Base-by-base conservation (phyloP, 192 early-diverging fungal species). In the Thoreauomyces humboldtii region DNA sequence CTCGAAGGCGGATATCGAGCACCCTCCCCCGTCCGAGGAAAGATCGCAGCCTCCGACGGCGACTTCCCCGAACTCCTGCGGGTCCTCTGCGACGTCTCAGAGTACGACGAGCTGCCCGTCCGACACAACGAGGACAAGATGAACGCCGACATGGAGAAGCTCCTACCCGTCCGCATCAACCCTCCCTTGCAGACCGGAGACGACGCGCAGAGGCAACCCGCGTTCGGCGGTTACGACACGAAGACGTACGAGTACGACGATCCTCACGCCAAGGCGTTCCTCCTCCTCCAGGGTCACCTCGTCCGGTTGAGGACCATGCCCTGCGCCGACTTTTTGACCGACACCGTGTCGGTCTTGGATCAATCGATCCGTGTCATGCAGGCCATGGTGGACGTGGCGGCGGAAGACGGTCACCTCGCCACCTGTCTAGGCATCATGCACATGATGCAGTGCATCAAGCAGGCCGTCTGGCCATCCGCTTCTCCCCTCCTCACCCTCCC, bases 121-220 rank as follows among this genome's bases (percentile, higher is more conserved):
- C 84, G 96, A 1, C 94, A 95, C 68, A 94, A 96, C 70, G 97
- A 99, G 63, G 94, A 99, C 70, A 52, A 91, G 38, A 73, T 92
- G 50, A 96, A 97, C 77, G 78, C 79, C 33, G 89, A 92, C 47
- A 75, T 97, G 15, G 91, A 92, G 61, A 79, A 81, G 31, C 64
- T 78, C 28, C 68, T 96, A 17, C 91, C 89, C 0, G 79, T 86
- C 59, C 70, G 85, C 4, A 79, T 94, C 11, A 46, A 46, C n/a
- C 24, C 36, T 7, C 24, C 33, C 7, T 68, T 68, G 48, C 35
- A n/a, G 4, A 45, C 32, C 14, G 36, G n/a, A 0, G 19, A 55
- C 42, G 21, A 19, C 36, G 22, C 48, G n/a, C n/a, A n/a, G n/a
- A n/a, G n/a, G n/a, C n/a, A n/a, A n/a, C n/a, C n/a, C 51, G 28